Evolutionary conservation across 345 rosid species (phyloP), one percentile per base, ranked within the genome.

Genomic region (Bruguiera sexangula): DNA sequence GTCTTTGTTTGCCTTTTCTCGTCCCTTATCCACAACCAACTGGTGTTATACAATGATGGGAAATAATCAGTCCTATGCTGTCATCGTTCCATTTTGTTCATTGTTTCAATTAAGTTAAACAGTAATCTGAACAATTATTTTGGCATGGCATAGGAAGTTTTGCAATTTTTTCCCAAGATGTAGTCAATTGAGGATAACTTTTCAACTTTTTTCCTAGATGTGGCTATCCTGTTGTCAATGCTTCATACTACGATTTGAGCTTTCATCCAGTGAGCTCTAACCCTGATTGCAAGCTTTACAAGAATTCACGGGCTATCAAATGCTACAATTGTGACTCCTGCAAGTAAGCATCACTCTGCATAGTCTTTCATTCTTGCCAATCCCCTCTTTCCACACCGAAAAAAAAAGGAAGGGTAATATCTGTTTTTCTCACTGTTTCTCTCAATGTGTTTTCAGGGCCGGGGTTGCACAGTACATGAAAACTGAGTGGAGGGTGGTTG

Each of bases 401-500:
- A 43, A 13, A 11, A 3, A 43, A 43, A 13, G 1, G 1, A 0
- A 2, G 5, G 0, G 19, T 53, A 15, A 32, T 51, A 36, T n/a
- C 31, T 62, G 20, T 57, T 36, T 61, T 76, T 64, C 29, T 72
- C 31, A 9, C 52, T 27, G 20, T 22, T 64, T 26, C 48, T 63
- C 4, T 66, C 29, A 26, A 60, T 63, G 34, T 61, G 50, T 55
- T 62, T 46, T 32, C 75, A 94, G 98, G 87, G 98, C 97, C 19
- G 98, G 97, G 73, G 98, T 94, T 60, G 98, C 98, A 63, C 95
- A 94, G 66, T 91, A 88, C 84, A 89, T 91, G 97, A 91, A 89
- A 83, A 89, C 78, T 3, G 96, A 88, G 76, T 94, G 98, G 97
- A 73, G 96, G 71, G 85, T 89, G 60, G 95, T 94, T 29, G 98